Percentiles rank a stretch among this genome's conserved stretches.
Conservation (phyloP, 352 stramenopile genomes). For the Phytophthora hibernalis region DNA sequence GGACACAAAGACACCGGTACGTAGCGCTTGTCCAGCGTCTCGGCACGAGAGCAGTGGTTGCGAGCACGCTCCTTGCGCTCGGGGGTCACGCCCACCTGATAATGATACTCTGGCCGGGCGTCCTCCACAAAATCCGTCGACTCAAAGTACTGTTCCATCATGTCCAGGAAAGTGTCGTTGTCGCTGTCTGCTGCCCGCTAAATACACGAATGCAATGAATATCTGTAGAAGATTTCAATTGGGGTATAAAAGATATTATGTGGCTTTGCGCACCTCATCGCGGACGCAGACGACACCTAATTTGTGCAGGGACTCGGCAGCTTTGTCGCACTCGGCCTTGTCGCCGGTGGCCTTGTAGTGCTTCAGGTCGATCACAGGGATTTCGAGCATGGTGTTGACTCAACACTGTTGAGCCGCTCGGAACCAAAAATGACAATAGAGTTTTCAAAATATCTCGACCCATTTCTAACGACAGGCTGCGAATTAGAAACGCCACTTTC, state of each 20-base stretch:
- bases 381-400: constrained; percentile 60
- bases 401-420: no score
- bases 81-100: constrained; percentile 91
- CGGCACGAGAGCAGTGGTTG: constrained; percentile 82
- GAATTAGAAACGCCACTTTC: constrained; percentile 3
- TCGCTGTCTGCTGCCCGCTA: constrained; percentile 74
- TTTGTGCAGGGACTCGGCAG: constrained; percentile 84
- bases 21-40: constrained; percentile 60
- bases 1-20: constrained; percentile 86
- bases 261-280: constrained; percentile 53
- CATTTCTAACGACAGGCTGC: not conserved
- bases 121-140: constrained; percentile 88
- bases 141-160: constrained; percentile 95
- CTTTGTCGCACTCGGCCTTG: constrained; percentile 73
- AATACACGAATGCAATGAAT: constrained; percentile 6
- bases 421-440: not conserved
- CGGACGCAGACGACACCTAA: constrained; percentile 87
- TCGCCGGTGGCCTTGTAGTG: constrained; percentile 80
- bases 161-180: constrained; percentile 90
- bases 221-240: not conserved
- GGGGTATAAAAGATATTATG: not conserved
- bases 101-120: constrained; percentile 88
- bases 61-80: constrained; percentile 86
- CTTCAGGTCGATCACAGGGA: constrained; percentile 85
- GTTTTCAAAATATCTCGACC: not conserved